Conservation (phyloP, 768 basidiomycete species). For the Boletus sp. region DNA sequence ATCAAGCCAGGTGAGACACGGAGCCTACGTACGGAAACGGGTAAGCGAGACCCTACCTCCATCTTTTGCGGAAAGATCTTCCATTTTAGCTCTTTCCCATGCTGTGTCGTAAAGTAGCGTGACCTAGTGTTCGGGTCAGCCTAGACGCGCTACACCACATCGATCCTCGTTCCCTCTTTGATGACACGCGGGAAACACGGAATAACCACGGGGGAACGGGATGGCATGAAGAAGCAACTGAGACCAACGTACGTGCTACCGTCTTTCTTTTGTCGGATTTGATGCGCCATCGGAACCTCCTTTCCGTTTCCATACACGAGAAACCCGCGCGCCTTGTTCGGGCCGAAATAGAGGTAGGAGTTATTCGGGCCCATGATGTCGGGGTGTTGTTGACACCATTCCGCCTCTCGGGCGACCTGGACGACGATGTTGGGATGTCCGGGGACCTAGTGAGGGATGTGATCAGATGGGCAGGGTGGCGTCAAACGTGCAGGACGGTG, state of each 20-base stretch:
- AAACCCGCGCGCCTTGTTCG: conserved; percentile 56
- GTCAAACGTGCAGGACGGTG: not conserved
- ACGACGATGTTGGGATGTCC: conserved; percentile 61
- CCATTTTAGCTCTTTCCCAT: conserved; percentile 76
- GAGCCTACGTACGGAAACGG: not conserved
- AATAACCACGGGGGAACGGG: not conserved
- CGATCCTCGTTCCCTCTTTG: not conserved
- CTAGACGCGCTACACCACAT: not conserved
- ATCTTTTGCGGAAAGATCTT: conserved; percentile 57
- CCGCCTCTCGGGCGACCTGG: conserved; percentile 59
- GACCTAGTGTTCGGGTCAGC: conserved; percentile 43
- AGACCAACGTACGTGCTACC: conserved; percentile 56
- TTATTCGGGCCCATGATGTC: conserved; percentile 79
- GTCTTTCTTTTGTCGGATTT: conserved; percentile 56
- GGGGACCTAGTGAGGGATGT: conserved; percentile 42
- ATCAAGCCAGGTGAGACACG: not conserved
- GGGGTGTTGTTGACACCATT: conserved; percentile 67
- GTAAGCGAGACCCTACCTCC: conserved; percentile 49
- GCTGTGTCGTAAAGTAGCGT: conserved; percentile 71
- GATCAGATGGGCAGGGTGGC: not conserved
- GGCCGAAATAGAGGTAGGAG: conserved; percentile 75
- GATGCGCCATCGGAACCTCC: conserved; percentile 55
- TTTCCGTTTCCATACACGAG: conserved; percentile 67
- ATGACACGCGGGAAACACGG: not conserved
- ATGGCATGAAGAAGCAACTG: not conserved